A percentile compares a stretch with the other conserved stretches of the same genome.
Conservation (phyloP, 208 protist genomes). For the Acanthamoeba lenticulata region DNA sequence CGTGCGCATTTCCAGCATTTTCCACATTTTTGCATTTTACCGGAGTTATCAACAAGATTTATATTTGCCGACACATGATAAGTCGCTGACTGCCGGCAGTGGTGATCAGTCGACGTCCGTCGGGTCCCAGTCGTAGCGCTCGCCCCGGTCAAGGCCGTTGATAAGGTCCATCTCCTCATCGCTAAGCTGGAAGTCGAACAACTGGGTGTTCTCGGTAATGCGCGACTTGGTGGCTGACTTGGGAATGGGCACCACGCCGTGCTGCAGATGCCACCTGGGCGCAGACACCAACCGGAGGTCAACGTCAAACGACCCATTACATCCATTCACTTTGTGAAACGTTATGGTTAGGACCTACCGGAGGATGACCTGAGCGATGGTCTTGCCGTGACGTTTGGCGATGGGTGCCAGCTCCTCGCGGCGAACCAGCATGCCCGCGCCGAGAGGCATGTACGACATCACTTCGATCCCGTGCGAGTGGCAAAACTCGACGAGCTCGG, state of each 20-base stretch:
- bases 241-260: conserved; percentile 2
- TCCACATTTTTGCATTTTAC: too few relatives aligned
- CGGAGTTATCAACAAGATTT: too few relatives aligned
- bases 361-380: background rate
- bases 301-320: too few relatives aligned
- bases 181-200: background rate
- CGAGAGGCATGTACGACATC: conserved; percentile 32
- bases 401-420: background rate
- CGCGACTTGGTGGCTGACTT: background rate
- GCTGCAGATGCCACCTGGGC: conserved; percentile 28
- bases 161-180: background rate
- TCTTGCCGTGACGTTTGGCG: conserved; percentile 10
- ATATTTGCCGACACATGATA: too few relatives aligned
- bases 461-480: conserved; percentile 17
- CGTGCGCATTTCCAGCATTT: too few relatives aligned
- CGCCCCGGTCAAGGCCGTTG: background rate
- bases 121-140: conserved; percentile 28
- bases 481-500: background rate
- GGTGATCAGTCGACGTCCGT: background rate
- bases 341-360: too few relatives aligned
- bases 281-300: too few relatives aligned
- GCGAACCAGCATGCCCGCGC: background rate
- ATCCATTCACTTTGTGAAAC: background rate
- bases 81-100: too few relatives aligned
- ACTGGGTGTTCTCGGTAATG: background rate